Conservation (phyloP, 208 protist species). For the Trypanosoma conorhini region DNA sequence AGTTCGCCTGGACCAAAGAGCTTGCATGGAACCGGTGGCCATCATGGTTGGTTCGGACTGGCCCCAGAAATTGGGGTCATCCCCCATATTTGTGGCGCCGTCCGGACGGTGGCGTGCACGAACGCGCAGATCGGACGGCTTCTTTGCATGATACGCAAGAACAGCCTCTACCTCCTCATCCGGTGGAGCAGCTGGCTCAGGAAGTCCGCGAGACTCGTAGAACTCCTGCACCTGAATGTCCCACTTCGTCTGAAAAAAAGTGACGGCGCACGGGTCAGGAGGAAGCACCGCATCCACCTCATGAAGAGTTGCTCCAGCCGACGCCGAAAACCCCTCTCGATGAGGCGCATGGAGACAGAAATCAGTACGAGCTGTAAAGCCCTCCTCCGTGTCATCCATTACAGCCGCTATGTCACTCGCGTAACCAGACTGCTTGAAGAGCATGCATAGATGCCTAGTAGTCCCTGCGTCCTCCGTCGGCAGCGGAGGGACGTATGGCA, state of each 20-base stretch:
- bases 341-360: conserved; percentile 66
- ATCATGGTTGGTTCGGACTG: conserved; percentile 55
- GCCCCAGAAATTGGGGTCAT: conserved; percentile 79
- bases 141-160: conserved; percentile 75
- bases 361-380: conserved; percentile 53
- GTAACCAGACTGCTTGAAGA: conserved; percentile 62
- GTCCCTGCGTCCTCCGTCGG: conserved; percentile 91
- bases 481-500: conserved; percentile 82
- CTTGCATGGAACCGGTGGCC: conserved; percentile 73
- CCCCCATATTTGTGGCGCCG: conserved; percentile 82
- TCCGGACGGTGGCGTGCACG: conserved; percentile 83
- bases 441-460: conserved; percentile 80
- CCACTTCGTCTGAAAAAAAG: conserved; percentile 91
- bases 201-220: conserved; percentile 70
- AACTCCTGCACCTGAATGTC: conserved; percentile 94
- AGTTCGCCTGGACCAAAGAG: conserved; percentile 78
- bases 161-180: conserved; percentile 80
- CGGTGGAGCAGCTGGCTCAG: conserved; percentile 73
- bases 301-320: conserved; percentile 41
- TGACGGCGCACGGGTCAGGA: conserved; percentile 62
- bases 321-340: conserved; percentile 12
- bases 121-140: conserved; percentile 65
- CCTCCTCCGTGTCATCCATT: conserved; percentile 36
- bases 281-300: conserved; percentile 55
- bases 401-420: conserved; percentile 31